These are phyloP conservation scores for Aspergillus piperis DNA, from an alignment of 2,329 filamentous ascomycete genomes.

Conservation along the genomic window DNA sequence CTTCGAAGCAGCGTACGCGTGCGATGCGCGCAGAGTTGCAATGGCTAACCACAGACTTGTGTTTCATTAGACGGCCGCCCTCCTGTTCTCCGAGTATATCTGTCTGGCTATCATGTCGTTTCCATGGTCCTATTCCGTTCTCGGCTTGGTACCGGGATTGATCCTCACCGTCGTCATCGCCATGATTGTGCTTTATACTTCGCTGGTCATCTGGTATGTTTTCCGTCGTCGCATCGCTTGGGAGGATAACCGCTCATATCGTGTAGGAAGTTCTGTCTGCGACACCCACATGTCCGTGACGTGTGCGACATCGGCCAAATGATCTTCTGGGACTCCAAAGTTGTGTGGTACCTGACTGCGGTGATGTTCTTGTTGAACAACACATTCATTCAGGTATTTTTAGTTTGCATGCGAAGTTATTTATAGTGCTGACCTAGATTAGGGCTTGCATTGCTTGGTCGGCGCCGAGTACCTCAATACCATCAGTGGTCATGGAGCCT, in stretches of 20 bases:
- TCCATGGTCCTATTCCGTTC: conserved; percentile 84
- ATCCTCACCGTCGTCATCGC: conserved; percentile 81
- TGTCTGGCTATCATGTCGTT: conserved; percentile 94
- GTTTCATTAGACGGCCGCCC: conserved; percentile 69
- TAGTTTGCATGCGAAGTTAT: conserved; percentile 6
- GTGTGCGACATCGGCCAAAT: conserved; percentile 96
- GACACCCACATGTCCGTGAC: conserved; percentile 87
- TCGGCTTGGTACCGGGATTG: conserved; percentile 82
- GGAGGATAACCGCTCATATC: conserved; percentile 22
- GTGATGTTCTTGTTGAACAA: conserved; percentile 94
- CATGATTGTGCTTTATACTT: conserved; percentile 79
- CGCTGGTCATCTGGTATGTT: conserved; percentile 61
- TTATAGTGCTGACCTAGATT: conserved; percentile 5
- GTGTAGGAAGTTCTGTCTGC: conserved; percentile 81
- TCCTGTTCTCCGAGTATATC: conserved; percentile 95
- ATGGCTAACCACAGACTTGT: conserved; percentile 4
- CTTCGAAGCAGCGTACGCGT: neutral
- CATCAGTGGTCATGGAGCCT: conserved; percentile 70
- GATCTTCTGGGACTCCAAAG: conserved; percentile 82
- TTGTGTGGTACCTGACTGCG: conserved; percentile 68
- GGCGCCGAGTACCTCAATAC: conserved; percentile 89
- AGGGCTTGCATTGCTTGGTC: conserved; percentile 78
- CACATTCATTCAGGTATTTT: conserved; percentile 75
- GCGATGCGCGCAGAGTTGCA: neutral
- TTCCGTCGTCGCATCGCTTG: conserved; percentile 1